Conservation (phyloP, 345 rosid genomes). For the Acer negundo region DNA sequence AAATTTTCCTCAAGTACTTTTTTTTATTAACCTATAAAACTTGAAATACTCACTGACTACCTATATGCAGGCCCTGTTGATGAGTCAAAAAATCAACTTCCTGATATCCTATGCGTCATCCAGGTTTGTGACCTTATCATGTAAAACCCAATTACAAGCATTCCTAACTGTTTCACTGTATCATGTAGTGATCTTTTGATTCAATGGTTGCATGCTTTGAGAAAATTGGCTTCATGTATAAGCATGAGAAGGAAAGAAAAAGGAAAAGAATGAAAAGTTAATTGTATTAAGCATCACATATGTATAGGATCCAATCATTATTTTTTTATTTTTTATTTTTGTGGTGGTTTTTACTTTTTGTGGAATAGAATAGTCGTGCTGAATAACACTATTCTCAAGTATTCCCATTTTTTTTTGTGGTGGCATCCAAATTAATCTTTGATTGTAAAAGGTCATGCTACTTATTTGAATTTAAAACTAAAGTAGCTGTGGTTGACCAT, state of each 20-base stretch:
- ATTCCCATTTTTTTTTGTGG: not conserved
- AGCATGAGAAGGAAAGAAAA: not conserved
- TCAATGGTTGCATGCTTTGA: not conserved
- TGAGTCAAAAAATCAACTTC: constrained; percentile 80
- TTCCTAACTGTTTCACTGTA: not conserved
- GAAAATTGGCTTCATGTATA: not conserved
- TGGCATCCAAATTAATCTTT: not conserved
- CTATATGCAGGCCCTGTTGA: constrained; percentile 82
- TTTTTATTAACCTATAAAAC: not conserved
- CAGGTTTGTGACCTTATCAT: constrained; percentile 57
- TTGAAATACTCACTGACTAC: constrained; percentile 19
- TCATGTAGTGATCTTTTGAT: not conserved
- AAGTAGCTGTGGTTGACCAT: not conserved
- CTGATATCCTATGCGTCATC: constrained; percentile 92
- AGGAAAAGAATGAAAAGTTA: not conserved
- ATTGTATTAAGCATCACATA: not conserved
- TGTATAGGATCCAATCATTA: too few species aligned
- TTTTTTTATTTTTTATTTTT: too few species aligned
- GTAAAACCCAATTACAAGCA: not conserved
- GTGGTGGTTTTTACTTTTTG: not conserved
- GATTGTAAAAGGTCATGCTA: not conserved
- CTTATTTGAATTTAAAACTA: not conserved
- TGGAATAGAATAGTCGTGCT: not conserved
- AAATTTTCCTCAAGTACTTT: constrained; percentile 16
- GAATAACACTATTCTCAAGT: not conserved